Evolutionary conservation across 495 filamentous ascomycete species (phyloP), one percentile per base, ranked within the genome.

Genomic region (Lepraria neglecta): DNA sequence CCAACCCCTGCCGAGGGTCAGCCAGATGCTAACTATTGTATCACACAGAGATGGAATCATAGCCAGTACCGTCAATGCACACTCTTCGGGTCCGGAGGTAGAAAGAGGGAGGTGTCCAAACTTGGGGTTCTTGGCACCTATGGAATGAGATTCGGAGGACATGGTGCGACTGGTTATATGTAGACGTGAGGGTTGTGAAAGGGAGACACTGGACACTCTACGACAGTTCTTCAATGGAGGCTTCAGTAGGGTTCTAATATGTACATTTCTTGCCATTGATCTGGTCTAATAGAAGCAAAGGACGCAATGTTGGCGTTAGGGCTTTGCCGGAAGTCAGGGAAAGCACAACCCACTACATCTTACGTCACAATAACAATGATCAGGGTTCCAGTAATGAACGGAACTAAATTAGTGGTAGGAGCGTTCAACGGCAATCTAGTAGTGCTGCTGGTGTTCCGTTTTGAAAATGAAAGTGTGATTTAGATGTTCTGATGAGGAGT

Each of bases 51-150:
- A n/a, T n/a, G n/a, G n/a, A n/a, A n/a, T n/a, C n/a, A n/a, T n/a
- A n/a, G 10, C 28, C 53, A 1, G 14, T 57, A 58, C 33, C 53
- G 54, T 61, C n/a, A 61, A 31, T 30, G 54, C 61, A 45, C 77
- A 79, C 60, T 83, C 80, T 62, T 85, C 75, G 0, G 87, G 84
- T 1, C 87, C 84, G 28, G 75, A 80, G 4, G 84, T 83, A 52
- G 80, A 82, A 24, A 88, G 76, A 9, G 84, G 84, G 10, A 90
- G 77, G 64, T 85, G 71, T 0, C 75, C 73, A 66, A 84, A 87
- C 65, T 79, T 82, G 48, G 74, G 63, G 58, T 71, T 65, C 40
- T 72, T 69, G 21, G 54, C 51, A 56, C 69, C 57, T 38, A 56
- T 56, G 3, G 28, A 0, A 24, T 33, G n/a, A 12, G 51, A 9